Percentiles rank a stretch among this genome's conserved stretches.
These are phyloP conservation scores for Tolypocladium capitatum DNA, from an alignment of 2,329 filamentous ascomycete species.

Conservation along the genomic window DNA sequence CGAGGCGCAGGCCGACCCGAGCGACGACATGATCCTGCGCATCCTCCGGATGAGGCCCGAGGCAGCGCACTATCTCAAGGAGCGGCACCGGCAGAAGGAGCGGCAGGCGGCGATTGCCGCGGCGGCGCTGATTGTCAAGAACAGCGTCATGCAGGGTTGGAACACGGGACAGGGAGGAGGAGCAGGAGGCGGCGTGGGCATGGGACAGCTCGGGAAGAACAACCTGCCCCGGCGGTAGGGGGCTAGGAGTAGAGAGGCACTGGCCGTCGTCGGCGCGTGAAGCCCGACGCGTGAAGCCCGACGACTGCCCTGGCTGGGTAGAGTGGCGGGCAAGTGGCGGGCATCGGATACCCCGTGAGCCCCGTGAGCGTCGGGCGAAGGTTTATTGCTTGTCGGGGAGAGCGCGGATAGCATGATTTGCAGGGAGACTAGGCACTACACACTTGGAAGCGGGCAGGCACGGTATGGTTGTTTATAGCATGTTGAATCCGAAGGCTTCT, in stretches of 20 bases:
- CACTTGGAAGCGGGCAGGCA: background rate
- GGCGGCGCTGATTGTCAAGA: slow-evolving; percentile 85
- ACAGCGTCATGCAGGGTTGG: slow-evolving; percentile 59
- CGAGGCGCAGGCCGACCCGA: slow-evolving; percentile 90
- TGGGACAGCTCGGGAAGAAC: slow-evolving; percentile 30
- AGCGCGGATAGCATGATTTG: background rate
- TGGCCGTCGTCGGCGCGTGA: background rate
- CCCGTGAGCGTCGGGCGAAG: background rate
- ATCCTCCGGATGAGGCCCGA: slow-evolving; percentile 93
- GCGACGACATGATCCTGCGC: slow-evolving; percentile 93
- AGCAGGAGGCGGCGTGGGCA: slow-evolving; percentile 7
- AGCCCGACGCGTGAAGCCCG: background rate
- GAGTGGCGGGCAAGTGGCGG: background rate
- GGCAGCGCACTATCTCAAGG: slow-evolving; percentile 73
- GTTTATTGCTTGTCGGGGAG: background rate
- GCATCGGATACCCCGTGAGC: background rate
- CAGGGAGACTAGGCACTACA: background rate
- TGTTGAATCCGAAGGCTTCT: background rate
- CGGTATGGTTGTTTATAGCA: background rate
- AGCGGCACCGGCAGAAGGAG: slow-evolving; percentile 87
- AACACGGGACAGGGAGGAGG: slow-evolving; percentile 22
- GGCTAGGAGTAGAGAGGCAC: background rate
- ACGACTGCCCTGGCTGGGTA: background rate
- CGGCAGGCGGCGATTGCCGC: slow-evolving; percentile 79
- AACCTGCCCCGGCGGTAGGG: slow-evolving; percentile 33